Conservation (phyloP, 305 asterid species). For the Rubia occidens region DNA sequence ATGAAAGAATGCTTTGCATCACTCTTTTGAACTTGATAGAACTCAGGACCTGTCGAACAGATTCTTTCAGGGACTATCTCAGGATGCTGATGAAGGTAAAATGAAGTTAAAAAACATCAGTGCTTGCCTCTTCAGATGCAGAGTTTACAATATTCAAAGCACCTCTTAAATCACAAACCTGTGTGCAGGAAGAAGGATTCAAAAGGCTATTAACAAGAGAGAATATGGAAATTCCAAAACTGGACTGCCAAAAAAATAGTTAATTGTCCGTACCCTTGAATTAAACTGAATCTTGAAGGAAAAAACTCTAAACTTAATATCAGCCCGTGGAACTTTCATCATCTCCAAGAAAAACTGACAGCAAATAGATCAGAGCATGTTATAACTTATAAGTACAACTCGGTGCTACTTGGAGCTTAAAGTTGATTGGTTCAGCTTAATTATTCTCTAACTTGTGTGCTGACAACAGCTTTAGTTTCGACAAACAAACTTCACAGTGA, state of each 20-base stretch:
- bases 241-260: not conserved
- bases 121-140: slow-evolving; percentile 68
- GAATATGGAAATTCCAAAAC: not conserved
- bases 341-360: slow-evolving; percentile 78
- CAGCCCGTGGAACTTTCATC: slow-evolving; percentile 79
- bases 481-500: not conserved
- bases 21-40: slow-evolving; percentile 75
- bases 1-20: slow-evolving; percentile 70
- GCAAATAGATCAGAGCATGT: slow-evolving; percentile 5
- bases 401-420: not conserved
- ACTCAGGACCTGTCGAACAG: slow-evolving; percentile 55
- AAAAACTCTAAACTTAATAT: slow-evolving; percentile 70
- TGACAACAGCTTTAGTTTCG: not conserved
- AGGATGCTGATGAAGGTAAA: slow-evolving; percentile 1
- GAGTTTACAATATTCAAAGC: slow-evolving; percentile 56
- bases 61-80: slow-evolving; percentile 13
- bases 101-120: slow-evolving; percentile 14
- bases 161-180: slow-evolving; percentile 59
- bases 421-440: not conserved
- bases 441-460: not conserved
- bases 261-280: slow-evolving; percentile 44
- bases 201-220: not conserved
- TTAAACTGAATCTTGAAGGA: slow-evolving; percentile 60
- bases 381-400: not conserved
- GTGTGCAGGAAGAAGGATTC: not conserved